Evolutionary conservation across 805 yeast species (phyloP), one percentile per base, ranked within the genome.

Genomic region (Yamadazyma takamatsuzukensis): DNA sequence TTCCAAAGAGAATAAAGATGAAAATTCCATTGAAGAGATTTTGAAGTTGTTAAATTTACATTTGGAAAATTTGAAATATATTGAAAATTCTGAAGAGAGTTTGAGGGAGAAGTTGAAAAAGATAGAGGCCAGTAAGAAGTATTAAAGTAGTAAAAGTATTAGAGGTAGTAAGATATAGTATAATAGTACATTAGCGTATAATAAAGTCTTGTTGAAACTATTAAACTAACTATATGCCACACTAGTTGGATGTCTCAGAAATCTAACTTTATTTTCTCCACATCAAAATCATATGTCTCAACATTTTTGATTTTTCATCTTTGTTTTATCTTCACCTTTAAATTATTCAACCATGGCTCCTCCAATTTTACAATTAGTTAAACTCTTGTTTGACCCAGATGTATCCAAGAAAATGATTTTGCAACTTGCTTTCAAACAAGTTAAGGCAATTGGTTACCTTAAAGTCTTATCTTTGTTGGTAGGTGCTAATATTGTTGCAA

Each of bases 31-130:
- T 27, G 78, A 76, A 44, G 88, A 81, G 52, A 75, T 90, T 41
- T 81, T 93, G 18, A 81, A 78, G 54, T 68, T 93, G 42, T 72
- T 93, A 52, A 89, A 90, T 53, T 77, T 86, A 28, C 97, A 93
- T 56, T 66, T 93, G 57, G 93, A 89, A 41, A 86, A 95, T 41
- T 71, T 93, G 60, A 87, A 80, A 53, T 88, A 89, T 70, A 75
- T 93, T 36, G 96, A 93, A 51, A 72, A 71, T 41, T 76, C 80
- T 41, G 86, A 95, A 32, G 70, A 70, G 13, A 64, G 65, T 15
- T 68, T 93, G 47, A 85, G 82, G 53, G 72, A 74, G 22, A 83
- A 85, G 56, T 56, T 93, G 39, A 74, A 70, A 22, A 53, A 55
- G 32, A 40, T 68, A 7, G 47, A 44, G 18, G 43, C 43, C 17